These are phyloP conservation scores for Myxozyma monticola DNA, from an alignment of 805 yeast species.

Conservation along the genomic window DNA sequence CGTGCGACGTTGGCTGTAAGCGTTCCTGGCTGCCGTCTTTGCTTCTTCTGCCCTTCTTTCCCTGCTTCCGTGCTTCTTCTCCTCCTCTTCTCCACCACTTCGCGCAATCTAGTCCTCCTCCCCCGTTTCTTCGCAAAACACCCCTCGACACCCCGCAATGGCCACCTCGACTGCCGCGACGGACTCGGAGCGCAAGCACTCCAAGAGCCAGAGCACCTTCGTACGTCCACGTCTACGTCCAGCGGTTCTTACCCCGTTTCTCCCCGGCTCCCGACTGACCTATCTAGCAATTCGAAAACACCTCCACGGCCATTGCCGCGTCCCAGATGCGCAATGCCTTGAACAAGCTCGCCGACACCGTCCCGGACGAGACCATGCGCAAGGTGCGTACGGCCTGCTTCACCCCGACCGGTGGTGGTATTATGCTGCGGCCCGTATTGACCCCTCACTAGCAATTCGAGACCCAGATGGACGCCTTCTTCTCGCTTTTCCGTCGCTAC, in stretches of 20 bases:
- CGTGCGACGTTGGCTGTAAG: too few relatives aligned
- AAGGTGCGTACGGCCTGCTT: conserved; percentile 17
- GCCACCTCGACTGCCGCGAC: conserved; percentile 3
- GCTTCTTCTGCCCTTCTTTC: background rate
- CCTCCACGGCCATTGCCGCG: conserved; percentile 93
- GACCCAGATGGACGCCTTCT: conserved; percentile 90
- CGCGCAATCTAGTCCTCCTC: conserved; percentile 4
- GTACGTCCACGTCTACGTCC: too few relatives aligned
- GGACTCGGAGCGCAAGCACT: conserved; percentile 50
- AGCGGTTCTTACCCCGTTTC: too few relatives aligned
- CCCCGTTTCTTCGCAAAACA: conserved; percentile 12
- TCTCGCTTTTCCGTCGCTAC: conserved; percentile 89
- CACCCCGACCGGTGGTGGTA: background rate
- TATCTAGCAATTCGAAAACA: conserved; percentile 65
- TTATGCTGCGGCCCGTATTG: background rate
- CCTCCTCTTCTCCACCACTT: conserved; percentile 1
- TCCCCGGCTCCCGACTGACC: background rate
- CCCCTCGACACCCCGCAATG: too few relatives aligned
- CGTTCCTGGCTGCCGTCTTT: too few relatives aligned
- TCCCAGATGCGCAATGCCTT: conserved; percentile 96
- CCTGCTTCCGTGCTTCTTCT: background rate
- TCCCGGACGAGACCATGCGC: conserved; percentile 46
- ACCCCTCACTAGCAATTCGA: conserved; percentile 60
- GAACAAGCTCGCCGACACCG: conserved; percentile 85
- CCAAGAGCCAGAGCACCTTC: conserved; percentile 69